Base-by-base conservation (phyloP, 805 yeast genomes). In the Lipomyces starkeyi region DNA sequence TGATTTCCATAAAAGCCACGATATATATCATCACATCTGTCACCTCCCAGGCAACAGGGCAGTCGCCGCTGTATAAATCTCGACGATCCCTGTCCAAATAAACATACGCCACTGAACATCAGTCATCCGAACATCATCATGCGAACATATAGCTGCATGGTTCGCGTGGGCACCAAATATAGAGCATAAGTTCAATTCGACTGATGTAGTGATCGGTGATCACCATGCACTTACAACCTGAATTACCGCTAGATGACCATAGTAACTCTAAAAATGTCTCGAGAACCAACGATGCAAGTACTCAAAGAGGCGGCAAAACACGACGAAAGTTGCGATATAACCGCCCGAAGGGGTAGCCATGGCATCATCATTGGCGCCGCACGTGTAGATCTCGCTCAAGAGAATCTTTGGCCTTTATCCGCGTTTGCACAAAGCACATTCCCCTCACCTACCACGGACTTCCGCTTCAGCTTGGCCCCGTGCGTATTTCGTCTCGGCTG, bases 11-110 rank as follows among this genome's bases (percentile, higher is more conserved):
- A 35, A 35, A 35, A 14, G 1, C 29, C 17, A 35, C 17, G 40
- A 11, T 43, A 17, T 2, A n/a, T n/a, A 7, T 43, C 49, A 43
- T 43, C 49, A 43, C 49, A n/a, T 17, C 9, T n/a, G 49, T 43
- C 20, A 17, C 14, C 14, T 1, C 49, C 20, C 49, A 43, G 20
- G 25, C 49, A n/a, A 6, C 8, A 17, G 5, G 49, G 9, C 22
- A 5, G 9, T 2, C 3, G 20, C 20, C 49, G 22, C 49, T 1
- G 14, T 14, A 37, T 37, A 43, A 6, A 17, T 43, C 9, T 17
- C 49, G 49, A 43, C 49, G 49, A 43, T 43, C 49, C 20, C 49
- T 43, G 20, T 43, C 49, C 49, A 43, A 43, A 35, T 35, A 35
- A 35, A 11, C 40, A 11, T 11, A 35, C 13, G 40, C 4, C 40